These are phyloP conservation scores for Citeromyces hawaiiensis DNA, from an alignment of 1,139 yeast genomes.

Conservation along the genomic window DNA sequence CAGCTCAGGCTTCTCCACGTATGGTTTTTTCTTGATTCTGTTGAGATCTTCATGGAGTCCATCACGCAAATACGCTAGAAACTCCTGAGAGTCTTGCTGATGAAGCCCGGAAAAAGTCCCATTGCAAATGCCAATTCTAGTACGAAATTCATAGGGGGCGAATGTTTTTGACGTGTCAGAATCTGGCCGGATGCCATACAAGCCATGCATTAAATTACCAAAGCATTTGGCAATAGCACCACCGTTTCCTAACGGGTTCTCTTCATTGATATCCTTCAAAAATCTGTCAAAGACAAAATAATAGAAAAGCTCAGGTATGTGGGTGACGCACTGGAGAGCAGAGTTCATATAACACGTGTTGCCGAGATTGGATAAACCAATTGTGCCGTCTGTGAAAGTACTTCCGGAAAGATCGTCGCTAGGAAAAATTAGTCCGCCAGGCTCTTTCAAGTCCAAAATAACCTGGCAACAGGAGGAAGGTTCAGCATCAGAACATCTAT, in stretches of 20 bases:
- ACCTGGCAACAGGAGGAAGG: background rate
- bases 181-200: conserved; percentile 28
- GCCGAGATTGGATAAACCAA: conserved; percentile 75
- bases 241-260: conserved; percentile 75
- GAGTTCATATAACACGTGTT: conserved; percentile 97
- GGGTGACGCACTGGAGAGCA: conserved; percentile 82
- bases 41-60: conserved; percentile 92
- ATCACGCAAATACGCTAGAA: conserved; percentile 78
- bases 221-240: conserved; percentile 75
- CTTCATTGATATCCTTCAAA: conserved; percentile 51
- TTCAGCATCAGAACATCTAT: background rate
- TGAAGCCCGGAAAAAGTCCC: conserved; percentile 77
- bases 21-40: conserved; percentile 70
- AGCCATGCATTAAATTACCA: conserved; percentile 46
- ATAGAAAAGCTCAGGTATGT: conserved; percentile 70
- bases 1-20: conserved; percentile 78
- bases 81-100: conserved; percentile 96
- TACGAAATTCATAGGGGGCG: conserved; percentile 69
- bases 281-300: conserved; percentile 60
- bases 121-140: conserved; percentile 67
- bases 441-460: background rate
- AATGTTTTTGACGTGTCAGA: conserved; percentile 17
- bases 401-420: background rate
- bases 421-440: conserved; percentile 2
- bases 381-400: conserved; percentile 26